Base-by-base conservation (phyloP, 371 early-diverging fungal species). In the Mortierella sp. region DNA sequence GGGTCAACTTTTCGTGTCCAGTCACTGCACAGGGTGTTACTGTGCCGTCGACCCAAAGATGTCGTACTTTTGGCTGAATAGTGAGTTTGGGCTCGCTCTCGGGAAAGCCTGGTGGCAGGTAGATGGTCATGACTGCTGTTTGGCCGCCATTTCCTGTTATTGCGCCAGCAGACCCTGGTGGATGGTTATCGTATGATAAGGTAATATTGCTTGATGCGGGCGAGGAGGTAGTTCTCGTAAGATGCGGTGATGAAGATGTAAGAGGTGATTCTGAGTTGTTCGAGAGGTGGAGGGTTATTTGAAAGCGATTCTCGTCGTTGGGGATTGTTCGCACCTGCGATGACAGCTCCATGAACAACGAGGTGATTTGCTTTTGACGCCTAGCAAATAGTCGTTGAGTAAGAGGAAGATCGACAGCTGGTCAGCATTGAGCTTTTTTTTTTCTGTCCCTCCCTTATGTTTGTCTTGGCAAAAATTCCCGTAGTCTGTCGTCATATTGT, bases 1-100 rank as follows among this genome's bases (percentile, higher is more conserved):
- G 80, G 61, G 79, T 72, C 53, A 83, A 66, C 47, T 64, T 50
- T 23, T 81, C 81, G 49, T 64, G 81, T 46, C 78, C 72, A 16
- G 71, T 78, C 52, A 88, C 79, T 14, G 82, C 82, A 52, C 83
- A 83, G 13, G 82, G 78, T 6, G 62, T 50, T n/a, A 66, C 66
- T 10, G 78, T 53, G 7, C 67, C 70, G 18, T 88, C 86, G 16
- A 88, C 78, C 83, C 84, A 86, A 18, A 86, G 83, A 68, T 88
- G 88, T 74, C 84, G 64, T 14, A 84, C 83, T 8, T 80, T 80
- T 8, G 88, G 88, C 31, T 82, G 80, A 21, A 88, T 72, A 3
- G 88, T 86, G 58, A 88, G 82, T n/a, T 82, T 81, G 16, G 88
- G 88, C 30, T 87, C 81, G 19, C 82, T 83, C 21, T 86, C 86